These are phyloP conservation scores for Penicillium tannophilum DNA, from an alignment of 495 filamentous ascomycete genomes.

Conservation along the genomic window DNA sequence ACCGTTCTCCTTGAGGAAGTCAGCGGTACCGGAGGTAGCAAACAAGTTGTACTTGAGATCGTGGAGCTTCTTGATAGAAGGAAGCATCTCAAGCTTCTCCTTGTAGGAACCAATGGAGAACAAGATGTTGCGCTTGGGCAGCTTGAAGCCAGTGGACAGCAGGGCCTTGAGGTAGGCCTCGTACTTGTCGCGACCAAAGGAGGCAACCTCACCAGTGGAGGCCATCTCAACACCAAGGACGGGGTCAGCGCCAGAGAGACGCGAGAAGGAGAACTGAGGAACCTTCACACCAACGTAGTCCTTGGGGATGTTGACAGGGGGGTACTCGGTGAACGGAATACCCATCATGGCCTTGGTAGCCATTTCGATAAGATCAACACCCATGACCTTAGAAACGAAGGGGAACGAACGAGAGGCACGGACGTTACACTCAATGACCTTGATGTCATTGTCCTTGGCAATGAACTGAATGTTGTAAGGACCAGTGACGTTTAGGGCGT, in stretches of 20 bases:
- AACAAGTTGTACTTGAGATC: slow-evolving; percentile 92
- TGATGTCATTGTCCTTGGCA: slow-evolving; percentile 99
- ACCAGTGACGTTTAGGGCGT: slow-evolving; percentile 92
- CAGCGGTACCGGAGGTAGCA: slow-evolving; percentile 92
- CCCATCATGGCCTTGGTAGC: slow-evolving; percentile 97
- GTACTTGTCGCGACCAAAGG: slow-evolving; percentile 93
- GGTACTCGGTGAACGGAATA: slow-evolving; percentile 78
- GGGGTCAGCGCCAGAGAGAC: slow-evolving; percentile 92
- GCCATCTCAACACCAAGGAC: slow-evolving; percentile 99
- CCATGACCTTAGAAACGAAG: slow-evolving; percentile 99
- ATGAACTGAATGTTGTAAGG: slow-evolving; percentile 99
- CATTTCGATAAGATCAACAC: slow-evolving; percentile 97
- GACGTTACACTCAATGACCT: slow-evolving; percentile 97
- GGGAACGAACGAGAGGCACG: slow-evolving; percentile 95
- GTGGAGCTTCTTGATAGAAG: slow-evolving; percentile 85
- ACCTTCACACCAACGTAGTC: slow-evolving; percentile 97
- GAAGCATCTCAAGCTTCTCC: slow-evolving; percentile 96
- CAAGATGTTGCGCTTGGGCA: slow-evolving; percentile 94
- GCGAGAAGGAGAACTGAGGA: slow-evolving; percentile 97
- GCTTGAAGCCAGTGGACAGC: slow-evolving; percentile 91
- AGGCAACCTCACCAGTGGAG: slow-evolving; percentile 96
- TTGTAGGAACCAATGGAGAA: slow-evolving; percentile 96
- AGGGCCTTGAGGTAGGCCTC: slow-evolving; percentile 97
- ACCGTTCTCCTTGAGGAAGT: slow-evolving; percentile 90
- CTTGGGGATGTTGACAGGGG: slow-evolving; percentile 68